A percentile compares a stretch with the other conserved stretches of the same genome.
These are phyloP conservation scores for Colletotrichum sublineola DNA, from an alignment of 2,329 filamentous ascomycete genomes.

Conservation along the genomic window DNA sequence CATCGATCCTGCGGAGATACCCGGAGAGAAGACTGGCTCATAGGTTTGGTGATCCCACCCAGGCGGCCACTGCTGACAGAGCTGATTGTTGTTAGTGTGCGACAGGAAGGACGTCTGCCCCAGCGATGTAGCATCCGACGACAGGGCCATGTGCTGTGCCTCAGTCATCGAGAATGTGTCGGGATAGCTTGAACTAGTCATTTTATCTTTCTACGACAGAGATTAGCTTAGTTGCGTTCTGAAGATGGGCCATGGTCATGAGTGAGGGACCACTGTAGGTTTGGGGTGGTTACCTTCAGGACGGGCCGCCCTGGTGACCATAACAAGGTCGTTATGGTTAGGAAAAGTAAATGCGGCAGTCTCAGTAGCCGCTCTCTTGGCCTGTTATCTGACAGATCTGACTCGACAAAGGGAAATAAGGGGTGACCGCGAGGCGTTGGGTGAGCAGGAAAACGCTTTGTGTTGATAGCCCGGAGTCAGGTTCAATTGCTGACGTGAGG, in stretches of 20 bases:
- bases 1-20: neutral
- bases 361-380: neutral
- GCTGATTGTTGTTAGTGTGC: neutral
- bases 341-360: neutral
- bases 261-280: neutral
- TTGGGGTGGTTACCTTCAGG: neutral
- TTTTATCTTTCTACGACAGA: neutral
- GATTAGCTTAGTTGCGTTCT: neutral
- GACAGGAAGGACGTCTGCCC: slow-evolving; percentile 2
- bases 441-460: neutral
- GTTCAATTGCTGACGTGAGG: neutral
- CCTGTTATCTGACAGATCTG: neutral
- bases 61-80: slow-evolving; percentile 14
- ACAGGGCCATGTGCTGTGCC: neutral
- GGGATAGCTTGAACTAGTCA: neutral
- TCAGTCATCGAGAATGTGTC: neutral
- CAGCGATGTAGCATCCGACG: slow-evolving; percentile 1
- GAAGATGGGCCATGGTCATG: neutral
- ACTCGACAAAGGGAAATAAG: neutral
- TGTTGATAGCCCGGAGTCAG: neutral
- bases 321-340: neutral
- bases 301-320: neutral
- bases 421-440: neutral
- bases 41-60: neutral
- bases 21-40: neutral